A percentile compares a stretch with the other conserved stretches of the same genome.
phyloP scores from a whole-genome alignment of 1,284 basidiomycete species.

The Macrocystidia cucumis region DNA sequence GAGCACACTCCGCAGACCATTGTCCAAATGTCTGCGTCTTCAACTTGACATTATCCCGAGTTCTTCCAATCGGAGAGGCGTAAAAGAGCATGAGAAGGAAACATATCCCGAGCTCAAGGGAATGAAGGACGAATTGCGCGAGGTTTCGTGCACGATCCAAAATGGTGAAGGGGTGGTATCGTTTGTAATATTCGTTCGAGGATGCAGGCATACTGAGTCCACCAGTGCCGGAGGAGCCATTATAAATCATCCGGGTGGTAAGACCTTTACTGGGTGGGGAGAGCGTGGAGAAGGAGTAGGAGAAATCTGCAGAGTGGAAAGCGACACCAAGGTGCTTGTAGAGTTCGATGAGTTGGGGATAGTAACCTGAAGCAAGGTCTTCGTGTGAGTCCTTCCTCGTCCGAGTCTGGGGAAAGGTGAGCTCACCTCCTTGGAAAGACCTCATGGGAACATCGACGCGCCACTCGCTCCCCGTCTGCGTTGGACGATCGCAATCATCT shows the following conservation, averaged over 20 bases:
- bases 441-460: constrained; percentile 74
- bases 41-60: constrained; percentile 15
- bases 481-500: constrained; percentile 6
- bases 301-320: constrained; percentile 47
- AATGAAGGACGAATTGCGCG: constrained; percentile 23
- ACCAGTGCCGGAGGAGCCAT: constrained; percentile 49
- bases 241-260: constrained; percentile 54
- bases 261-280: constrained; percentile 15
- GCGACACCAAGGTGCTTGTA: constrained; percentile 51
- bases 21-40: constrained; percentile 34
- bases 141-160: constrained; percentile 19
- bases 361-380: constrained; percentile 50
- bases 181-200: constrained; percentile 19
- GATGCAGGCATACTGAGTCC: constrained; percentile 45
- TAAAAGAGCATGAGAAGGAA: constrained; percentile 48
- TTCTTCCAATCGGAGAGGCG: constrained; percentile 38
- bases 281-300: constrained; percentile 62
- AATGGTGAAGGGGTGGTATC: constrained; percentile 11
- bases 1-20: constrained; percentile 37
- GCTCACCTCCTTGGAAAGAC: constrained; percentile 66
- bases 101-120: constrained; percentile 36
- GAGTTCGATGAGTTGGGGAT: constrained; percentile 56
- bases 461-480: constrained; percentile 20
- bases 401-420: background rate
- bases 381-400: background rate